phyloP scores from a whole-genome alignment of 495 filamentous ascomycete genomes.

The Trichoderma reesei region DNA sequence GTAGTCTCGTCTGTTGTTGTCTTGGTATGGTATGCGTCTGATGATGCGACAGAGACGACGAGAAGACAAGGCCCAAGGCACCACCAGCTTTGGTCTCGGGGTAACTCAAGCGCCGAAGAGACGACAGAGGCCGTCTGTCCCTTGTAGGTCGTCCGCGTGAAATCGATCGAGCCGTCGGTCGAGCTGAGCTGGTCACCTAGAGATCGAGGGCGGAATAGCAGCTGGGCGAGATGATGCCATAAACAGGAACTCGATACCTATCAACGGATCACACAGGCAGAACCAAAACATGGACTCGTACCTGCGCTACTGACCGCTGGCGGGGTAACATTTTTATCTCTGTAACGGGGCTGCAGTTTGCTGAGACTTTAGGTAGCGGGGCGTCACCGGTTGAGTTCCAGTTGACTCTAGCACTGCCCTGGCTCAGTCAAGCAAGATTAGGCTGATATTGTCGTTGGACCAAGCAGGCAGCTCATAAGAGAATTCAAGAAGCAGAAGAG shows the following conservation, averaged over 20 bases:
- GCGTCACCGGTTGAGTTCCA: neutral
- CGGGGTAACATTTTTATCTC: slow-evolving; percentile 4
- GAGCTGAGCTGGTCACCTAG: neutral
- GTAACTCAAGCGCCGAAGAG: too few species aligned
- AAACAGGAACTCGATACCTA: too few species aligned
- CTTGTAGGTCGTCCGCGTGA: neutral
- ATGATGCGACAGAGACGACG: too few species aligned
- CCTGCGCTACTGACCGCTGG: slow-evolving; percentile 6
- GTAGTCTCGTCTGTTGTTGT: too few species aligned
- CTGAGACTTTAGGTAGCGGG: neutral
- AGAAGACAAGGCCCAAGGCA: too few species aligned
- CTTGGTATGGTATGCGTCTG: too few species aligned
- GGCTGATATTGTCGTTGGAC: neutral
- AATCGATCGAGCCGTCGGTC: neutral
- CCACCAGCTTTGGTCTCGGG: neutral
- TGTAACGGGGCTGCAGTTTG: slow-evolving; percentile 6
- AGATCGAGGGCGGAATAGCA: neutral
- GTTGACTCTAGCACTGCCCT: neutral
- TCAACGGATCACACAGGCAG: too few species aligned
- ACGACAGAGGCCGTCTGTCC: neutral
- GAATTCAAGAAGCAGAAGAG: neutral
- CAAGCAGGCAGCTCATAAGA: too few species aligned
- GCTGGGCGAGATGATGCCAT: neutral
- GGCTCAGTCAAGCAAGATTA: neutral
- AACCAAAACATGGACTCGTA: neutral